Conservation (phyloP, 139 green algal species). For the Chlorella sp. region DNA sequence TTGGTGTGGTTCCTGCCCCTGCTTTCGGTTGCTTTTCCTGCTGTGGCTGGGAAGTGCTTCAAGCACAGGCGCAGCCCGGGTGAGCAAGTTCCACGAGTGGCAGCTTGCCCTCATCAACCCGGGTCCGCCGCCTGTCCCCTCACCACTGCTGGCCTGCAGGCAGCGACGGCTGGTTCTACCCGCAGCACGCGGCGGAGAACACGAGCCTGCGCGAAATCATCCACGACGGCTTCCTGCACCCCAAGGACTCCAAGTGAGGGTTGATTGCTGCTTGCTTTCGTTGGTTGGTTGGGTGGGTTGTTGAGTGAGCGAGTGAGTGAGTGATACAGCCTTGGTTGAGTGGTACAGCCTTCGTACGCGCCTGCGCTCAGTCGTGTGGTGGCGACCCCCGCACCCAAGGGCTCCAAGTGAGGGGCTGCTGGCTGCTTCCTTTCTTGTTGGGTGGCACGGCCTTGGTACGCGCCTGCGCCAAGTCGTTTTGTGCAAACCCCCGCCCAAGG, state of each 20-base stretch:
- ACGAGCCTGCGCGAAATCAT: slow-evolving; percentile 69
- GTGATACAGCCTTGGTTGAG: not conserved
- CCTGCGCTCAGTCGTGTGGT: no score
- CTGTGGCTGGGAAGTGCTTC: not conserved
- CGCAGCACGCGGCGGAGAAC: slow-evolving; percentile 36
- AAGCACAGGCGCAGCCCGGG: no score
- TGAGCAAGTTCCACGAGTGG: no score
- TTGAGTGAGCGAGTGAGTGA: not conserved
- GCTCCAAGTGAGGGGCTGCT: no score
- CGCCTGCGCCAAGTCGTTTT: no score
- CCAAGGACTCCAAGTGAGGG: slow-evolving; percentile 34
- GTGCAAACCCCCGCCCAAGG: no score
- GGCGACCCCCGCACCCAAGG: no score
- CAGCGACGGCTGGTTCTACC: slow-evolving; percentile 75
- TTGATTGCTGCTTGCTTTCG: not conserved
- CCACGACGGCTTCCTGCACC: slow-evolving; percentile 68
- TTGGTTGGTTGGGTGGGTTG: no score
- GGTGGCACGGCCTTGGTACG: no score
- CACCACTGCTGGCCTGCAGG: slow-evolving; percentile 37
- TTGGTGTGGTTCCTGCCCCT: not conserved
- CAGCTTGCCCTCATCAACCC: not conserved
- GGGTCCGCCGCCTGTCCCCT: not conserved
- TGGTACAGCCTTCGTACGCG: not conserved
- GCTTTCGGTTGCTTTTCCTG: not conserved
- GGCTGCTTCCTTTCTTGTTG: no score